Base-by-base conservation (phyloP, 495 filamentous ascomycete species). In the Geoglossum glabrum region DNA sequence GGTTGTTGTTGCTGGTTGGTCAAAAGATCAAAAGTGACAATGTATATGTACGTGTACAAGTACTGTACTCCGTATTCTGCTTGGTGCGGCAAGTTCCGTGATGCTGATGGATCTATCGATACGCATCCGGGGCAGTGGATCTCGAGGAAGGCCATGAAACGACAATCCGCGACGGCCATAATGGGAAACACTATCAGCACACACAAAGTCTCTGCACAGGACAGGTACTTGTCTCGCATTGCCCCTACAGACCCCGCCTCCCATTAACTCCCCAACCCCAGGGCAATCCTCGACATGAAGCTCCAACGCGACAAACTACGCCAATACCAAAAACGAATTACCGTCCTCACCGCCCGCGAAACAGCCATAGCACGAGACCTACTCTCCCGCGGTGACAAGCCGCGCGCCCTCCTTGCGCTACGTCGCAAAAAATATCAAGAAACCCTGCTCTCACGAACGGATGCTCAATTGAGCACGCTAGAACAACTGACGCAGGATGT, bases 341-440 rank as follows among this genome's bases (percentile, higher is more conserved):
- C 81, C 31, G 73, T 84, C 55, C 79, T 98, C 23, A 94, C 92
- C 13, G 71, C 81, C 66, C 80, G 81, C 56, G 93, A 98, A 69
- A 90, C 81, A 27, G 79, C 75, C 38, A 82, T 89, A 61, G 92
- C 92, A n/a, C 77, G 78, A 56, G 75, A 87, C 72, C 85, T 90
- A 68, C 79, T 98, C 9, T 70, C 74, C 0, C 73, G 75, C 40
- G 79, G 81, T 66, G 85, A 97, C 70, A 86, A 85, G 65, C 72
- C 77, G 63, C 79, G 82, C 54, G 92, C 92, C 0, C 77, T 95
- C 21, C 80, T 98, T 7, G 93, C 93, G 0, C 76, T 98, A 38
- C 86, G 92, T 47, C 81, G 88, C 56, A 95, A 94, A 70, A 98
- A 97, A 68, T 98, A 95, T 74, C 93, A 98, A 67, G 87, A 96